Evolutionary conservation across 805 yeast species (phyloP).

Genomic region (Yamadazyma nakazawae): DNA sequence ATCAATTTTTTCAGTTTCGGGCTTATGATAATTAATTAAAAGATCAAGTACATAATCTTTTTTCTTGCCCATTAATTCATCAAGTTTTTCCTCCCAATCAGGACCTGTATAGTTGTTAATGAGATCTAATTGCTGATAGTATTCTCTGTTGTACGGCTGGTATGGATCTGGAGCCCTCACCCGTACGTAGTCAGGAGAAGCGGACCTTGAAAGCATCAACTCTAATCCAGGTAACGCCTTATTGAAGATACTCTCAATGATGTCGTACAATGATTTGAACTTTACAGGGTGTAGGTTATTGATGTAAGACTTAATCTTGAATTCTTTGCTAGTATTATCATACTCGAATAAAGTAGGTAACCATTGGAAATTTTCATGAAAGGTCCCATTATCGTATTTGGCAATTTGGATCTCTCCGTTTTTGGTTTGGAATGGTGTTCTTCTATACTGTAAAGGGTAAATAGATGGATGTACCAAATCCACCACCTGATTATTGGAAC

Average conservation of each 20-base stretch:
- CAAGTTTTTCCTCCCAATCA: conserved; percentile 7
- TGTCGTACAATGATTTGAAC: conserved; percentile 22
- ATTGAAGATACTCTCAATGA: conserved; percentile 30
- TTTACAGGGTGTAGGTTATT: conserved; percentile 38
- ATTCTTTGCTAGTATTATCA: conserved; percentile 10
- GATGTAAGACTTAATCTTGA: conserved; percentile 31
- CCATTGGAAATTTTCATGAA: conserved; percentile 35
- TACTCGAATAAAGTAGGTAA: conserved; percentile 24
- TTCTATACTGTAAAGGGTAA: conserved; percentile 31
- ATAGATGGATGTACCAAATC: conserved; percentile 43
- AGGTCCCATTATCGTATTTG: conserved; percentile 9
- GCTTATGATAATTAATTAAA: conserved; percentile 1
- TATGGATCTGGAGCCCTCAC: conserved; percentile 15
- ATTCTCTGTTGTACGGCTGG: too few species aligned
- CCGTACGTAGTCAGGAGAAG: conserved; percentile 17
- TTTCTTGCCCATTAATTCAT: not conserved
- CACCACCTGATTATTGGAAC: conserved; percentile 32
- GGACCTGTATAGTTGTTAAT: not conserved
- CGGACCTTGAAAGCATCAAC: conserved; percentile 21
- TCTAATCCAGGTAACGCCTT: conserved; percentile 30
- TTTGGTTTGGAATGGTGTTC: conserved; percentile 18
- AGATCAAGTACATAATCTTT: conserved; percentile 7
- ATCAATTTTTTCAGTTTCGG: conserved; percentile 4
- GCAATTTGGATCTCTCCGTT: conserved; percentile 7
- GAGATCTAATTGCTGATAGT: not conserved